These are phyloP conservation scores for Rubia tinctorum DNA, from an alignment of 305 asterid genomes.

Conservation along the genomic window DNA sequence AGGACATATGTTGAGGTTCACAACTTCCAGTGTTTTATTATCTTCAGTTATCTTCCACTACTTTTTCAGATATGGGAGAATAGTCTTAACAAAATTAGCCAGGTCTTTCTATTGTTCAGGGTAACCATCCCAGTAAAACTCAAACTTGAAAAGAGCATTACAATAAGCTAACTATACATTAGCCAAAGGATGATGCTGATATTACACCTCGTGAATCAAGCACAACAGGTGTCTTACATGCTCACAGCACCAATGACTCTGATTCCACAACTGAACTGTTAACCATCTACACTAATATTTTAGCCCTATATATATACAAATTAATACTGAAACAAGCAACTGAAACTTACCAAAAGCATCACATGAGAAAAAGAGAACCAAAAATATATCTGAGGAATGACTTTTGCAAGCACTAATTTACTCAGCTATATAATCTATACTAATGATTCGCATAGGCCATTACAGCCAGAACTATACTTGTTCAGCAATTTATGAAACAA, in stretches of 20 bases:
- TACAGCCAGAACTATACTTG: no score
- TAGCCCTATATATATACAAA: not conserved
- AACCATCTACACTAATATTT: not conserved
- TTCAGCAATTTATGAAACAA: not conserved
- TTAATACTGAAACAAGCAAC: not conserved
- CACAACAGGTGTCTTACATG: not conserved
- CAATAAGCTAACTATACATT: not conserved
- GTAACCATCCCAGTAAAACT: not conserved
- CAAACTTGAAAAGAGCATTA: not conserved
- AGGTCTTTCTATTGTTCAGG: not conserved
- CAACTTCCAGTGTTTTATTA: not conserved
- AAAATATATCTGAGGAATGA: no score
- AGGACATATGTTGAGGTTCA: not conserved
- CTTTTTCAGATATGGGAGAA: not conserved
- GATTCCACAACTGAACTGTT: not conserved
- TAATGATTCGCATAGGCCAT: not conserved
- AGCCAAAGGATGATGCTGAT: not conserved
- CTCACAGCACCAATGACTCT: not conserved
- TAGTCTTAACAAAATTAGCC: not conserved
- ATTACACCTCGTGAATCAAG: not conserved
- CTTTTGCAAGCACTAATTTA: no score
- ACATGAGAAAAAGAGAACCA: no score
- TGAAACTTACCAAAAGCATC: no score
- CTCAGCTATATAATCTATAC: not conserved
- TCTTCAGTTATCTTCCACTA: not conserved